Percentiles rank a stretch among this genome's conserved stretches.
These are phyloP conservation scores for Erysimum cheiranthoides DNA, from an alignment of 345 rosid species.

Conservation along the genomic window DNA sequence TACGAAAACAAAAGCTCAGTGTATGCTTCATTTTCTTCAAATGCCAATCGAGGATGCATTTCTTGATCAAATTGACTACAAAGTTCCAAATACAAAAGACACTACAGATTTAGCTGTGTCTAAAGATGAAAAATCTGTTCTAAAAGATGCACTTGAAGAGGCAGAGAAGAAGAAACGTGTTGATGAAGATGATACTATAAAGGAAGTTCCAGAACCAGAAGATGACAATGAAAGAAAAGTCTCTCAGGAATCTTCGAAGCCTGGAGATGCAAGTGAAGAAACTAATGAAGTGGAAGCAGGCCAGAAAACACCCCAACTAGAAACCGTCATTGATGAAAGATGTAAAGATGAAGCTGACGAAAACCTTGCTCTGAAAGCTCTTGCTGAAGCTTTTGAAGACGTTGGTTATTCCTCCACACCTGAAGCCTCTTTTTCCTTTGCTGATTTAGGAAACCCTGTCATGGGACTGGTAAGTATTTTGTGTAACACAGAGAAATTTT, in stretches of 20 bases:
- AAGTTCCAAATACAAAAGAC: slow-evolving; percentile 57
- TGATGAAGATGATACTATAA: slow-evolving; percentile 59
- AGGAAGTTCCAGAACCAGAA: slow-evolving; percentile 64
- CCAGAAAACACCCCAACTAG: slow-evolving; percentile 52
- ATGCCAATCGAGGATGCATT: slow-evolving; percentile 96
- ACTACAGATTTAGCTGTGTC: slow-evolving; percentile 47
- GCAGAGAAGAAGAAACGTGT: slow-evolving; percentile 55
- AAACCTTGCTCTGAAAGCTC: slow-evolving; percentile 71
- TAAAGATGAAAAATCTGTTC: slow-evolving; percentile 47
- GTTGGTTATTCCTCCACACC: slow-evolving; percentile 70
- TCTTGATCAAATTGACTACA: slow-evolving; percentile 57
- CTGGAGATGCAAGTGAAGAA: slow-evolving; percentile 51
- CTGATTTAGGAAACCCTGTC: slow-evolving; percentile 94
- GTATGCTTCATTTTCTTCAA: slow-evolving; percentile 96
- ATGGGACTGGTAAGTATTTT: slow-evolving; percentile 89
- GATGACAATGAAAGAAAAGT: slow-evolving; percentile 55
- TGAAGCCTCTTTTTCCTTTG: slow-evolving; percentile 76
- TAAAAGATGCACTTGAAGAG: slow-evolving; percentile 62
- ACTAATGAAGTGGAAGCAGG: slow-evolving; percentile 45
- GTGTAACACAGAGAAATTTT: slow-evolving; percentile 1
- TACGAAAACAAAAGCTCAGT: slow-evolving; percentile 94
- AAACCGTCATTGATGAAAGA: slow-evolving; percentile 52
- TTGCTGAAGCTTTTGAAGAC: slow-evolving; percentile 87
- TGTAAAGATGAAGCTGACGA: slow-evolving; percentile 51
- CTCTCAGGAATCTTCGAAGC: slow-evolving; percentile 50